Evolutionary conservation across 352 stramenopile genomes (phyloP), one percentile per base, ranked within the genome.

Genomic region (Phytopythium vexans): DNA sequence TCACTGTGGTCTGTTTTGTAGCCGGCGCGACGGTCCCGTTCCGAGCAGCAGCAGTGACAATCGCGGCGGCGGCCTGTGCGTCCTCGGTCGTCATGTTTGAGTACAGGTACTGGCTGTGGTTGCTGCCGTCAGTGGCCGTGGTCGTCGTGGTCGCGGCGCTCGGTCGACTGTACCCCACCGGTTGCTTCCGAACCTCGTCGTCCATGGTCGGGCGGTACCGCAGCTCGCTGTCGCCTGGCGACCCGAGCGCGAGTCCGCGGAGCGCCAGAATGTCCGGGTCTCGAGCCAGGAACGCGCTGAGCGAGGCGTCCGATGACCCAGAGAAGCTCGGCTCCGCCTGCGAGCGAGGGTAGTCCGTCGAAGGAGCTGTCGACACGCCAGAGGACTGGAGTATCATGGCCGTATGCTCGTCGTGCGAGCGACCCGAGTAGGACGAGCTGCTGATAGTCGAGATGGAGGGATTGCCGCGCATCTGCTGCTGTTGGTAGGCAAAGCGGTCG

Each of bases 241-340:
- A 72, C 6, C 42, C 56, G 41, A 87, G 60, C 14, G 59, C 61
- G 39, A 81, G 52, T 1, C 76, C 76, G 4, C 71, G 61, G 41
- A 88, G 60, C 21, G 74, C 74, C 45, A 86, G 51, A 38, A 84
- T 84, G 43, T 82, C 70, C 9, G 70, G 74, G 43, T 86, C 70
- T 39, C 61, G 62, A 41, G 70, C 70, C 46, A 85, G 50, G 62
- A 74, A 70, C 37, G 57, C 74, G 37, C 59, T 56, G 3, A 70
- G 65, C 4, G 60, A 68, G 33, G 52, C 73, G 35, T 82, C 66
- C 16, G 66, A 83, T 3, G 48, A 54, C n/a, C 62, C 56, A 15
- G 74, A 77, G 32, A 80, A 72, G 39, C 70, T 77, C 36, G 37
- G 62, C 10, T 60, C 37, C 8, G 16, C 50, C 37, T 52, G 57